Base-by-base conservation (phyloP, 192 early-diverging fungal species). In the Umbelopsis sp. region DNA sequence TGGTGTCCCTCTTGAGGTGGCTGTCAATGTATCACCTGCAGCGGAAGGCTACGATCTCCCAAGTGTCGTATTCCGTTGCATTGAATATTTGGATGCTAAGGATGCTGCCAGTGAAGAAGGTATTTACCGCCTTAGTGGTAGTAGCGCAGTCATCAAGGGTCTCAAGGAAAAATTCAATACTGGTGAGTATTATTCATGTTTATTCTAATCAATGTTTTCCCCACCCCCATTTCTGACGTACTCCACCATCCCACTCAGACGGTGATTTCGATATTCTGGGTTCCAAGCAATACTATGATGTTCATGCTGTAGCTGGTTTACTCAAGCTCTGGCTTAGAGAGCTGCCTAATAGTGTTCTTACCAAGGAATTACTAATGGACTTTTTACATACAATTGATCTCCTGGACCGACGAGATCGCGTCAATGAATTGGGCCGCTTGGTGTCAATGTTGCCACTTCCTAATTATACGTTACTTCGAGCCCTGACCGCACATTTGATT, bases 261-360 rank as follows among this genome's bases (percentile, higher is more conserved):
- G 91, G 91, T 5, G 94, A 95, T 80, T 86, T 93, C 26, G 82
- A 91, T 53, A 75, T 95, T 34, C 71, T 94, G 26, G 76, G 54
- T 4, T 76, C 80, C 22, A 82, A 83, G n/a, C 82, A 84, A 70
- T 87, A 85, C 59, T 93, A 95, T 34, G 97, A 99, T 70, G 90
- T 96, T n/a, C 97, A 99, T 74, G 95, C 91, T 0, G 90, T 99
- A 26, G 91, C 95, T 38, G 95, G 96, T 16, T 71, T 98, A 52
- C 84, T 99, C 45, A 99, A 99, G 78, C 83, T 95, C 41, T 99
- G 92, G 74, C 77, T 99, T 41, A 86, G 97, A 31, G 96, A 97
- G 78, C 83, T 99, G 51, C 91, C 95, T 0, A 86, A 86, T 5
- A 96, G 92, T 49, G 88, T 99, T 17, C 85, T 99, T 41, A 97